A percentile compares a stretch with the other conserved stretches of the same genome.
phyloP scores from a whole-genome alignment of 2,329 filamentous ascomycete species.

The Byssothecium circinans region DNA sequence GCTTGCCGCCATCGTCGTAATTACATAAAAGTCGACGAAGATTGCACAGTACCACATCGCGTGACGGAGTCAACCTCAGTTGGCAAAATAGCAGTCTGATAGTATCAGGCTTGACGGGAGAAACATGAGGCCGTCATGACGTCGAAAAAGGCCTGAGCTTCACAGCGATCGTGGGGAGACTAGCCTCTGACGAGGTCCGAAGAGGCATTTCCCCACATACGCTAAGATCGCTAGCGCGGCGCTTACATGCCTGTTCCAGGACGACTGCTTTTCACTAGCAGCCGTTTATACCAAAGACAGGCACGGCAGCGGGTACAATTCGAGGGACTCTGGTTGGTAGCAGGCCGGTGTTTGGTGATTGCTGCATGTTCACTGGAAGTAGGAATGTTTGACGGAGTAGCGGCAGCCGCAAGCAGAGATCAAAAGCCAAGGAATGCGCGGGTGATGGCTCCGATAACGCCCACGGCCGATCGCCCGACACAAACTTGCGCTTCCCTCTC shows the following conservation, averaged over 20 bases:
- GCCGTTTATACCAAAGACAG: not conserved
- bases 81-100: too few species aligned
- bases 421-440: not conserved
- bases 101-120: too few species aligned
- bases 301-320: not conserved
- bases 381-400: not conserved
- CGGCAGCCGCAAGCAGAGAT: not conserved
- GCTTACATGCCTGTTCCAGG: not conserved
- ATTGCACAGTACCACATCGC: too few species aligned
- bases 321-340: not conserved
- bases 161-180: not conserved
- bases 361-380: not conserved
- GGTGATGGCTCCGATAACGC: not conserved
- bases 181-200: not conserved
- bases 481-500: not conserved
- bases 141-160: not conserved
- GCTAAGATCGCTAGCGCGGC: conserved; percentile 1
- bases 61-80: too few species aligned
- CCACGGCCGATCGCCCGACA: not conserved
- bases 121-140: not conserved
- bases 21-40: too few species aligned
- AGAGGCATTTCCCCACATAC: conserved; percentile 4
- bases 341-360: not conserved
- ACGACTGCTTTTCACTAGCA: not conserved
- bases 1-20: too few species aligned